Conservation (phyloP, 257 asterid species). For the Solanum pinnatisectum region DNA sequence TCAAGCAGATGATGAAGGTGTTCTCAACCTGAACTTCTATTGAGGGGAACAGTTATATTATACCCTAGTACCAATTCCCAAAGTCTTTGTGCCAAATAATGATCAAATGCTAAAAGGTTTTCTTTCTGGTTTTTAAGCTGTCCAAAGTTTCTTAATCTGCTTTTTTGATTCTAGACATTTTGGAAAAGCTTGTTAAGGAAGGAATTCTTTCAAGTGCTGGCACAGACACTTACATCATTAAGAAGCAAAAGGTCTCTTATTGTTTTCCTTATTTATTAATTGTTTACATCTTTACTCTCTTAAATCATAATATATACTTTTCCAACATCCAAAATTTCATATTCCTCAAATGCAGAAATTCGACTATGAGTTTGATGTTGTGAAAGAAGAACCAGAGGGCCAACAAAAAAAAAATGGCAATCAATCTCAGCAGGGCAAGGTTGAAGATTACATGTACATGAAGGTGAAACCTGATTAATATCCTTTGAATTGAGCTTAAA, state of each 20-base stretch:
- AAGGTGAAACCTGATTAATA: constrained; percentile 34
- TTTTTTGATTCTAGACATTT: constrained; percentile 41
- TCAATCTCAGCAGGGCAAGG: constrained; percentile 15
- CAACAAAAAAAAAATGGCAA: constrained; percentile 14
- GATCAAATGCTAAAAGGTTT: not conserved
- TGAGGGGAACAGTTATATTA: constrained; percentile 7
- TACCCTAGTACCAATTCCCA: not conserved
- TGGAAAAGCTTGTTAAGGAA: constrained; percentile 67
- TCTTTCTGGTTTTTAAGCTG: not conserved
- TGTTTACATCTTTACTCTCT: not conserved
- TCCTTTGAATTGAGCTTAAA: not conserved
- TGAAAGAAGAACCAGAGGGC: constrained; percentile 62
- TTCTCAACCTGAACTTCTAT: constrained; percentile 1
- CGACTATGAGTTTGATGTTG: constrained; percentile 66
- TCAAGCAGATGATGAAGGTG: constrained; percentile 6
- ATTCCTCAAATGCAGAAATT: constrained; percentile 22
- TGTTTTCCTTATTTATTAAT: not conserved
- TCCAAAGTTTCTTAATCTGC: not conserved
- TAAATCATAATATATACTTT: not conserved
- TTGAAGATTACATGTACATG: constrained; percentile 60
- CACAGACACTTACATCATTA: constrained; percentile 35
- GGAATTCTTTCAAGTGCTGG: constrained; percentile 44
- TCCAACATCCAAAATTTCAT: constrained; percentile 4
- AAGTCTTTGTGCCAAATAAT: not conserved
- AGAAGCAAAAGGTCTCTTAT: constrained; percentile 41